phyloP scores from a whole-genome alignment of 2,329 filamentous ascomycete species.

The Cladosporium sp. region DNA sequence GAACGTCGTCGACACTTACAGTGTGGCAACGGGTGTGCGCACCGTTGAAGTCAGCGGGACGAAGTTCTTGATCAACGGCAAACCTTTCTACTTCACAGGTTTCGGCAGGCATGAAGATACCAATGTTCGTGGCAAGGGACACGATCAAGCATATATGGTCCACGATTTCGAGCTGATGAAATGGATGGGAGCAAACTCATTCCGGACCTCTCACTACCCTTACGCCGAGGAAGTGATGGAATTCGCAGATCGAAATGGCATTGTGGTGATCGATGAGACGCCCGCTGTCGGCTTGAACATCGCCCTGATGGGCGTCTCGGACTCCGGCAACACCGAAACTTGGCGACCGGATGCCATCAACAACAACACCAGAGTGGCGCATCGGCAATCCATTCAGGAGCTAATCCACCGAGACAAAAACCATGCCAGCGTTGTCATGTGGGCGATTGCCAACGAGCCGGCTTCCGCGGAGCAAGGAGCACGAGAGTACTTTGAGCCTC shows the following conservation, averaged over 20 bases:
- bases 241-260: conserved; percentile 5
- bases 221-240: conserved; percentile 11
- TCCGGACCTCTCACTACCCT: conserved; percentile 10
- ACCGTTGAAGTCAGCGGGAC: conserved; percentile 6
- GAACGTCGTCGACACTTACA: conserved; percentile 3
- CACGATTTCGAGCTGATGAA: conserved; percentile 10
- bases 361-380: neutral
- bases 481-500: conserved; percentile 5
- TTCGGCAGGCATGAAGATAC: conserved; percentile 6
- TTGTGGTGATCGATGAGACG: conserved; percentile 10
- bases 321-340: neutral
- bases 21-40: conserved; percentile 6
- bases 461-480: conserved; percentile 4
- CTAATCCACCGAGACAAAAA: conserved; percentile 10
- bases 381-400: neutral
- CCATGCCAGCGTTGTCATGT: conserved; percentile 7
- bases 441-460: conserved; percentile 5
- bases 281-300: conserved; percentile 1
- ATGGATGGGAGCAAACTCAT: conserved; percentile 10
- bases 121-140: conserved; percentile 7
- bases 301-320: neutral
- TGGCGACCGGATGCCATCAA: conserved; percentile 1
- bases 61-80: conserved; percentile 10
- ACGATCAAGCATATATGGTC: conserved; percentile 3
- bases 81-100: conserved; percentile 12